phyloP scores from a whole-genome alignment of 2,329 filamentous ascomycete genomes.

The Elsinoe batatas region DNA sequence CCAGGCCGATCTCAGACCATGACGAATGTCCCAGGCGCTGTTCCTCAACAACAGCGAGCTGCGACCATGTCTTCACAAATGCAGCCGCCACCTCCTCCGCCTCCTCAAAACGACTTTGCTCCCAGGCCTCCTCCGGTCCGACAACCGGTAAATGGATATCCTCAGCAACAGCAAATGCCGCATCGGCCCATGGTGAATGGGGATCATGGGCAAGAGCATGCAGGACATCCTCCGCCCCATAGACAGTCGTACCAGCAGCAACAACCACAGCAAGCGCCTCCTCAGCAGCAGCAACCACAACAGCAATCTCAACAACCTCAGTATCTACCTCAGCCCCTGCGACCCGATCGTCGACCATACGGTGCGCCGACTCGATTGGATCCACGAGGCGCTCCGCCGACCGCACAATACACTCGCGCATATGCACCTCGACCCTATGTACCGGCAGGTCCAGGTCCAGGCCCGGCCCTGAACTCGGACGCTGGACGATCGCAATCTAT shows the following conservation, averaged over 20 bases:
- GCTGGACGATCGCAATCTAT: conserved; percentile 88
- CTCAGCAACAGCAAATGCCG: conserved; percentile 19
- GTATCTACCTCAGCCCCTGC: conserved; percentile 50
- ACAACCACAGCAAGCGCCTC: conserved; percentile 21
- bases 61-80: conserved; percentile 50
- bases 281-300: conserved; percentile 31
- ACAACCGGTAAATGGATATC: conserved; percentile 32
- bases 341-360: conserved; percentile 59
- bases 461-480: conserved; percentile 68
- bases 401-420: conserved; percentile 35
- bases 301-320: conserved; percentile 32
- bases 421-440: conserved; percentile 24
- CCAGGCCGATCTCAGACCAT: conserved; percentile 90
- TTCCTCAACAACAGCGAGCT: conserved; percentile 57
- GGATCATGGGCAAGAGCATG: conserved; percentile 27
- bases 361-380: conserved; percentile 63
- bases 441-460: conserved; percentile 31
- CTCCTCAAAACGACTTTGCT: conserved; percentile 40
- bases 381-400: conserved; percentile 42
- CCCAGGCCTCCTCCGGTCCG: conserved; percentile 55
- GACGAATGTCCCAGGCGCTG: conserved; percentile 49
- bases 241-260: conserved; percentile 35
- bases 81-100: neutral
- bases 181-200: conserved; percentile 28
- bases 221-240: conserved; percentile 19